Base-by-base conservation (phyloP, 2,329 filamentous ascomycete species). In the Aspergillus fumigatiaffinis region DNA sequence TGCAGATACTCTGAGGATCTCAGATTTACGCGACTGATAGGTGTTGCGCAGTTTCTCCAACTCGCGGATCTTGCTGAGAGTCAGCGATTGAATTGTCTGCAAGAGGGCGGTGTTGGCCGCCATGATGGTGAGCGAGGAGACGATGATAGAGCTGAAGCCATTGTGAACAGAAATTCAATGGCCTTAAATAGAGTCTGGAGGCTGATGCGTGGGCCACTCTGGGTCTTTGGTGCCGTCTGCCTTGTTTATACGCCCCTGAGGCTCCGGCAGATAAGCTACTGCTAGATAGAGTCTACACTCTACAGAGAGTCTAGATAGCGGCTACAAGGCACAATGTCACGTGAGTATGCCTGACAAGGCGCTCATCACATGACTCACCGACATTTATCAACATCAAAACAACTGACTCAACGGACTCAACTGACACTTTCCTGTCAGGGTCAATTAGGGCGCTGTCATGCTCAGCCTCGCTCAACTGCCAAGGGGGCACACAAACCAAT, bases 51-150 rank as follows among this genome's bases (percentile, higher is more conserved):
- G 63, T 21, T 66, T 69, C 28, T 65, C 63, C 6, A 71, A 56
- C 25, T 71, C 67, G 20, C 65, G 60, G 41, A 70, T 68, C 41
- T 71, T 70, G 52, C 64, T 65, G 9, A 55, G 21, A 1, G 64
- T 66, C 7, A 66, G 60, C 2, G 64, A 65, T 41, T 58, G 60
- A 17, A 66, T 56, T 17, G 56, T 65, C 48, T 65, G 56, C 1
- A 57, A 60, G 23, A 62, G 53, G 25, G 57, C 57, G 10, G 12
- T 4, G 41, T 44, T 44, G n/a, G 41, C 12, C 7, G 41, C 20
- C 20, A 21, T 44, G n/a, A 44, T 21, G 3, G n/a, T 4, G 41
- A 35, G 32, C 32, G 32, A 35, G 6, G 41, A 21, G n/a, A 44
- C 12, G n/a, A 44, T 10, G n/a, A 4, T 21, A 4, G n/a, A n/a